Conservation (phyloP, 495 filamentous ascomycete species). For the Penicillium longicatenatum region DNA sequence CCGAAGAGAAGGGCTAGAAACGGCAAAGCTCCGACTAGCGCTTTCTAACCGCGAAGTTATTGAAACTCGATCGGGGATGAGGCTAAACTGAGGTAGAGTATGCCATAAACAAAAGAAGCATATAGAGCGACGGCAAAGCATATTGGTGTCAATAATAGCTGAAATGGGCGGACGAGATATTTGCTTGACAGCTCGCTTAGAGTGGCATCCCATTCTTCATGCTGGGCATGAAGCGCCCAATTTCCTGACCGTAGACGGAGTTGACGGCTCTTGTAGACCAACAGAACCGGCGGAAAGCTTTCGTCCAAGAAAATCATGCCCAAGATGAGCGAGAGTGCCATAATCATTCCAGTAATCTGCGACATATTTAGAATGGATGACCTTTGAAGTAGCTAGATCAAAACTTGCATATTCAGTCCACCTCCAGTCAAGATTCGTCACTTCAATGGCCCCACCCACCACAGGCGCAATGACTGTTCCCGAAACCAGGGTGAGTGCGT, state of each 20-base stretch:
- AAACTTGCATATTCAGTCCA: slow-evolving; percentile 40
- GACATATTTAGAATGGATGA: neutral
- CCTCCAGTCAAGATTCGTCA: slow-evolving; percentile 43
- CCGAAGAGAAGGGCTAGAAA: slow-evolving; percentile 56
- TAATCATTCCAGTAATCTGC: slow-evolving; percentile 38
- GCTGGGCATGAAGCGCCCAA: slow-evolving; percentile 50
- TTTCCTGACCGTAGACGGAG: slow-evolving; percentile 43
- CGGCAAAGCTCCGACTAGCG: slow-evolving; percentile 46
- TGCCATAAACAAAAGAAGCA: slow-evolving; percentile 46
- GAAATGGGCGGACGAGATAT: slow-evolving; percentile 44
- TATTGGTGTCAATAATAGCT: slow-evolving; percentile 47
- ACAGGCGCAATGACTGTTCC: slow-evolving; percentile 49
- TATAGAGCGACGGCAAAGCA: slow-evolving; percentile 44
- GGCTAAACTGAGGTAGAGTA: slow-evolving; percentile 39
- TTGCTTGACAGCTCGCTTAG: slow-evolving; percentile 37
- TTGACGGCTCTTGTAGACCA: slow-evolving; percentile 38
- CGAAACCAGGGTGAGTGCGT: slow-evolving; percentile 51
- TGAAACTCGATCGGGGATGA: slow-evolving; percentile 54
- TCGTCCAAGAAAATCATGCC: slow-evolving; percentile 33
- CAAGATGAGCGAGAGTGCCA: slow-evolving; percentile 26
- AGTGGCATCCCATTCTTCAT: slow-evolving; percentile 46
- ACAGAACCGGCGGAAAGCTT: slow-evolving; percentile 41
- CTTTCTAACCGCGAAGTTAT: slow-evolving; percentile 46
- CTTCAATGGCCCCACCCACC: slow-evolving; percentile 42
- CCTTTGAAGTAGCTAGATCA: neutral